Base-by-base conservation (phyloP, 768 basidiomycete genomes). In the Lactarius psammicola region DNA sequence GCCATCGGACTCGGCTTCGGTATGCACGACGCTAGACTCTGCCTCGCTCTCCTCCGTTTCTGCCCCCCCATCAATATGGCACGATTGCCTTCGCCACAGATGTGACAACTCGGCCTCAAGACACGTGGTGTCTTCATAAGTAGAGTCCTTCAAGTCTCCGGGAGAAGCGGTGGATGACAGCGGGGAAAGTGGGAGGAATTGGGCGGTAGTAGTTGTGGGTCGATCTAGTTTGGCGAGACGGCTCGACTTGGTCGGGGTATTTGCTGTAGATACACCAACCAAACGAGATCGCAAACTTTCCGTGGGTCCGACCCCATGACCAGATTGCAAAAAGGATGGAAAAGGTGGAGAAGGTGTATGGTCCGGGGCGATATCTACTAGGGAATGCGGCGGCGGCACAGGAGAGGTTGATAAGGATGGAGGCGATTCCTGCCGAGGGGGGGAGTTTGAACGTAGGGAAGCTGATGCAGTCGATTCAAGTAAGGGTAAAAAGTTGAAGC, bases 41-140 rank as follows among this genome's bases (percentile, higher is more conserved):
- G 65, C 57, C 59, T 69, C 67, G 23, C 67, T 68, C 65, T 68
- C 68, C 65, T 68, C 68, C n/a, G 60, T 57, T 59, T 69, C 68
- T 5, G 68, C 60, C 30, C 63, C 68, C 1, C 40, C 58, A 33
- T 65, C 66, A 18, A 36, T 59, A 15, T 26, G 40, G 31, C 17
- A 55, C 8, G 61, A 44, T n/a, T 58, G 60, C 30, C 56, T 46
- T 13, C 56, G 49, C 61, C 61, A 67, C 0, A 67, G 17, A 8
- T 23, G 66, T 46, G 66, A 46, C 31, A 67, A 15, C 31, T 62
- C 56, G 7, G 57, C 40, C 33, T 49, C 61, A 9, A 67, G 61
- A 20, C 40, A 57, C 1, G 49, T 8, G 6, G 61, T 11, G 3
- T 63, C 57, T 18, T 56, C 61, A 15, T 17, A 46, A 36, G 20